Evolutionary conservation across 257 asterid species (phyloP).

Genomic region (Solanum raphanifolium): DNA sequence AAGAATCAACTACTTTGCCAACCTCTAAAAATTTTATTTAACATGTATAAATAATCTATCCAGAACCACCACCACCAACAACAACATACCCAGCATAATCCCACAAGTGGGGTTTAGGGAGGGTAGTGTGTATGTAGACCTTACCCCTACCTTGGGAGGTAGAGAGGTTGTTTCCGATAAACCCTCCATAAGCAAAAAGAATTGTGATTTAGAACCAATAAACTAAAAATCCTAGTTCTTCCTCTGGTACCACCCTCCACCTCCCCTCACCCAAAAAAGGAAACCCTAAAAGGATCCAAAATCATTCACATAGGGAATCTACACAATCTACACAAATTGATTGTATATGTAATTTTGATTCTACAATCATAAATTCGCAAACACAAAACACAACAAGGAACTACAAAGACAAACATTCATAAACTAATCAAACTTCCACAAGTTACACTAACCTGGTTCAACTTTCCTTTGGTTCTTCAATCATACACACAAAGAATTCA

Average conservation of each 20-base stretch:
- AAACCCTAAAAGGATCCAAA: neutral
- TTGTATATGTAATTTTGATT: neutral
- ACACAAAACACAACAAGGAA: neutral
- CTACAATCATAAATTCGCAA: neutral
- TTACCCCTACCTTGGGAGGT: neutral
- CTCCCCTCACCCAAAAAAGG: neutral
- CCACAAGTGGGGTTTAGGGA: neutral
- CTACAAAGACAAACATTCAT: neutral
- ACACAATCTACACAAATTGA: neutral
- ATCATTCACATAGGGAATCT: neutral
- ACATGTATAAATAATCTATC: neutral
- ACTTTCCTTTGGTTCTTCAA: neutral
- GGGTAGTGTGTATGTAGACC: neutral
- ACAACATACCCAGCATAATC: neutral
- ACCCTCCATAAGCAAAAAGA: neutral
- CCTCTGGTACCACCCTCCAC: neutral
- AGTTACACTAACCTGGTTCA: neutral
- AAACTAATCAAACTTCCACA: neutral
- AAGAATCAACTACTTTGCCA: neutral
- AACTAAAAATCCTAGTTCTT: neutral
- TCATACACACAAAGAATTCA: neutral
- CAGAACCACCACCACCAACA: neutral
- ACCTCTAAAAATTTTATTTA: neutral
- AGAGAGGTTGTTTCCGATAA: neutral
- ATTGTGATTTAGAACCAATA: neutral